These are phyloP conservation scores for Prototheca cutis DNA, from an alignment of 163 green algal species.

Conservation along the genomic window DNA sequence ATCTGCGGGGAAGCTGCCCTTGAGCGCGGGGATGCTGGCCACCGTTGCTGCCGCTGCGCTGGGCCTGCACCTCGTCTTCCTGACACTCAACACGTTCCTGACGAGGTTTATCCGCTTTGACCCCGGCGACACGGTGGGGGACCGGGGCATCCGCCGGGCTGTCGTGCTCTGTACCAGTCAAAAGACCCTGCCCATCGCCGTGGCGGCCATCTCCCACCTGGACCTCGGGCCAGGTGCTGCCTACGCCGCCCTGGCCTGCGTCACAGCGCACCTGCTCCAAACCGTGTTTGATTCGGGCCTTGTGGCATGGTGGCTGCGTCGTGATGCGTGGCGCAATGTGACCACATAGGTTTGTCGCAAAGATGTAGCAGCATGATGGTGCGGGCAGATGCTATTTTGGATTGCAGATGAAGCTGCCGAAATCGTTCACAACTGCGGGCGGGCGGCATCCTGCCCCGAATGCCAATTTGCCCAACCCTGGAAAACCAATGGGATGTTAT, in stretches of 20 bases:
- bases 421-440: no score
- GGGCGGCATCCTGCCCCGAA: no score
- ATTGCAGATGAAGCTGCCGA: no score
- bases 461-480: no score
- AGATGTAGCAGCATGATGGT: no score
- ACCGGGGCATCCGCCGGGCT: constrained; percentile 32
- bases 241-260: constrained; percentile 63
- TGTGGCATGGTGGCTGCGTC: constrained; percentile 52
- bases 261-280: constrained; percentile 75
- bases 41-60: constrained; percentile 26
- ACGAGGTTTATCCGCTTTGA: constrained; percentile 15
- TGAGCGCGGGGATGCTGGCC: constrained; percentile 11
- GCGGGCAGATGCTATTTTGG: no score
- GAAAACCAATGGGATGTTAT: no score
- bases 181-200: constrained; percentile 35
- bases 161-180: constrained; percentile 26
- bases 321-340: constrained; percentile 5
- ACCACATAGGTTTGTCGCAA: no score
- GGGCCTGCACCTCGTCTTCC: constrained; percentile 43
- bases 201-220: constrained; percentile 43
- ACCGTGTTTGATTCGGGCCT: constrained; percentile 75
- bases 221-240: constrained; percentile 41
- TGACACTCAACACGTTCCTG: constrained; percentile 42
- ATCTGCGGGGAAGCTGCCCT: constrained; percentile 8
- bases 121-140: constrained; percentile 2